Evolutionary conservation across 345 rosid species (phyloP).

Genomic region (Pseudoturritis turrita): DNA sequence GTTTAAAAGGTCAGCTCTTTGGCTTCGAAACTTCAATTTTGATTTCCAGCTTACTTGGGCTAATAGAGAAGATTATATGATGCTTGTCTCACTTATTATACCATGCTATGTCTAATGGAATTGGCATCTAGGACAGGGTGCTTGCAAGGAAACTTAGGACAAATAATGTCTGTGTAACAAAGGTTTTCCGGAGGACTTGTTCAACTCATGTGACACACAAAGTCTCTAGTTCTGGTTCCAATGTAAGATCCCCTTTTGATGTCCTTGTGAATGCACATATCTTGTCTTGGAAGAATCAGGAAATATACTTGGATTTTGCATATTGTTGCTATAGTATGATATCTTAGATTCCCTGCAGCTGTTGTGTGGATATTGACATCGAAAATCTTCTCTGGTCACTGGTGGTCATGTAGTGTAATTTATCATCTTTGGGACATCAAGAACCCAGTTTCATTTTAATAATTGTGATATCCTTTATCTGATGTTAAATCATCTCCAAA

Average conservation of each 20-base stretch:
- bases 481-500: background rate
- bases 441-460: background rate
- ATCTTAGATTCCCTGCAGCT: background rate
- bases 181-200: slow-evolving; percentile 18
- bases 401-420: background rate
- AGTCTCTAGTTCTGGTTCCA: slow-evolving; percentile 20
- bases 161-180: slow-evolving; percentile 25
- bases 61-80: background rate
- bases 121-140: slow-evolving; percentile 23
- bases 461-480: background rate
- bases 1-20: background rate
- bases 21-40: background rate
- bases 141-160: slow-evolving; percentile 24
- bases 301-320: background rate
- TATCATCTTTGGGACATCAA: background rate
- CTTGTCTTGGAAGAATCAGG: background rate
- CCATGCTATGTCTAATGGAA: background rate
- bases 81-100: background rate
- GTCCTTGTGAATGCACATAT: background rate
- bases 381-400: background rate
- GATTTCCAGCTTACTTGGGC: background rate
- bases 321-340: background rate
- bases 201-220: slow-evolving; percentile 19
- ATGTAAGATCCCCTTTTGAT: slow-evolving; percentile 21
- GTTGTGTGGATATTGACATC: background rate